Percentiles rank a stretch among this genome's conserved stretches.
phyloP scores from a whole-genome alignment of 164 flowering plant genomes.

The Vitis cinerea region DNA sequence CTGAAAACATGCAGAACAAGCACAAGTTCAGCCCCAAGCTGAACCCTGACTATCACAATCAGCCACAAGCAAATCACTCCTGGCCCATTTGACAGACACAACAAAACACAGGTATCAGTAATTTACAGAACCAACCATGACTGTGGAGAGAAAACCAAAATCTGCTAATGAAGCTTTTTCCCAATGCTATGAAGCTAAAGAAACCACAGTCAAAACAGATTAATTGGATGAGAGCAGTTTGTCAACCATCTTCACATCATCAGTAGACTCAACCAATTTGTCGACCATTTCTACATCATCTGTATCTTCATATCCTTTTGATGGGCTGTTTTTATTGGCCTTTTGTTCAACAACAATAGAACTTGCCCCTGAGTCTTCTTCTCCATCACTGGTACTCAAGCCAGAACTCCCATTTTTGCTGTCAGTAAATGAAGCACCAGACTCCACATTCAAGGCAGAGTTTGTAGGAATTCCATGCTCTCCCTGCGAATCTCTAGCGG shows the following conservation, averaged over 20 bases:
- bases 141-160: slow-evolving; percentile 22
- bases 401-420: slow-evolving; percentile 43
- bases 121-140: slow-evolving; percentile 32
- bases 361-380: slow-evolving; percentile 35
- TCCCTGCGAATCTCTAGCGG: slow-evolving; percentile 15
- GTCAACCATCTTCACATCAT: slow-evolving; percentile 6
- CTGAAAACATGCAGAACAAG: slow-evolving; percentile 16
- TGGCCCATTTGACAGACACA: too few species aligned
- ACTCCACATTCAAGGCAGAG: slow-evolving; percentile 30
- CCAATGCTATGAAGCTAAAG: neutral
- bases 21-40: slow-evolving; percentile 59
- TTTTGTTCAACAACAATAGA: slow-evolving; percentile 12
- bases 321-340: slow-evolving; percentile 7
- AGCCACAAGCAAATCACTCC: slow-evolving; percentile 18
- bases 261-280: slow-evolving; percentile 17
- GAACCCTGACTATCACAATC: slow-evolving; percentile 34
- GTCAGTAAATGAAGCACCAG: slow-evolving; percentile 38
- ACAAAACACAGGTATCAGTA: slow-evolving; percentile 5
- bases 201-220: slow-evolving; percentile 11
- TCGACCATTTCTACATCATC: slow-evolving; percentile 36
- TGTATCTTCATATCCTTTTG: slow-evolving; percentile 15
- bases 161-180: neutral
- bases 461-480: slow-evolving; percentile 26
- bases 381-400: slow-evolving; percentile 39
- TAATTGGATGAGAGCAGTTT: slow-evolving; percentile 9